Base-by-base conservation (phyloP, 805 yeast genomes). In the Wickerhamomyces rabaulensis region DNA sequence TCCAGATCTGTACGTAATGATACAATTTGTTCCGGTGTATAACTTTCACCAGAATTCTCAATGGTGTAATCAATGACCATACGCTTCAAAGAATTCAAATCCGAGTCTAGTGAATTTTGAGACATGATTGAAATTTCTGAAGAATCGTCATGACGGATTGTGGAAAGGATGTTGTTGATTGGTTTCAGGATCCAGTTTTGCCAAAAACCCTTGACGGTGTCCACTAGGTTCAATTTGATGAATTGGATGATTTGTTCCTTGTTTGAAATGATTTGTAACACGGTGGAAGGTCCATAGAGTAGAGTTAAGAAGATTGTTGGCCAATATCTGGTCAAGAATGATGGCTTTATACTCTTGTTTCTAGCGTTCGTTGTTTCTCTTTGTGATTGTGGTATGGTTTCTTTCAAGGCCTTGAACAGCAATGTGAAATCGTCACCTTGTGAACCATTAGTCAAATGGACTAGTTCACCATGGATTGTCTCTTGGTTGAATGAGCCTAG, bases 71-170 rank as follows among this genome's bases (percentile, higher is more conserved):
- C 94, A 17, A 82, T 69, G 2, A 89, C 88, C 99, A 92, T 92
- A 47, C 97, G 66, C 58, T 89, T 90, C 44, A 92, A 71, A 2
- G 96, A 85, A 40, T 80, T 79, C 53, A 89, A 68, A 56, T 91
- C 97, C 0, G 94, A 79, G 33, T 77, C 74, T 16, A 94, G 70
- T 1, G 96, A 84, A 45, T 86, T 84, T 60, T 85, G 84, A 3
- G 92, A 80, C 66, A 87, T 81, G 20, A 90, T 76, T 0, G 96
- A 85, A 39, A 90, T 78, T 48, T 82, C 78, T 1, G 84, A 78
- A 33, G 73, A 71, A 15, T 85, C 84, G 60, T 91, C 97, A 63
- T 87, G 94, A 44, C 94, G 74, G n/a, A 92, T 82, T 0, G 95
- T 89, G 41, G 79, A 74, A 53, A 88, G 67, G 52, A 92, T 82